phyloP scores from a whole-genome alignment of 2,329 filamentous ascomycete genomes.

The Dothistroma pini region DNA sequence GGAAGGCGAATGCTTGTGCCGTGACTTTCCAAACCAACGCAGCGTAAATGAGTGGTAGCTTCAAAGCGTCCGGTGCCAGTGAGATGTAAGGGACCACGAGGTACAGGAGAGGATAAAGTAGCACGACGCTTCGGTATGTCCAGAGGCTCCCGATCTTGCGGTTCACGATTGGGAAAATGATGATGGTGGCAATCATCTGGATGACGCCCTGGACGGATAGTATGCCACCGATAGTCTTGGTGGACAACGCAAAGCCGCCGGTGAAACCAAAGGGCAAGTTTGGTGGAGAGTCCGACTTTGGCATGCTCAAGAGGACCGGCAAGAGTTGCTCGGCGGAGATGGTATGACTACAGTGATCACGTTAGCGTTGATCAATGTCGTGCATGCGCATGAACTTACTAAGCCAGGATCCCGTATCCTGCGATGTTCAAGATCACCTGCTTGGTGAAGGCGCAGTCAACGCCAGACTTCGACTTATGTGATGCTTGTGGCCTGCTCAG shows the following conservation, averaged over 20 bases:
- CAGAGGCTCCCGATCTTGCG: conserved; percentile 71
- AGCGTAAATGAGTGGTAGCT: conserved; percentile 70
- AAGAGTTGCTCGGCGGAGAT: conserved; percentile 95
- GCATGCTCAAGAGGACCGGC: conserved; percentile 82
- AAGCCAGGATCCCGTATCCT: conserved; percentile 87
- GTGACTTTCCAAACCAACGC: conserved; percentile 90
- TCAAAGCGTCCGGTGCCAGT: conserved; percentile 67
- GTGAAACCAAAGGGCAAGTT: conserved; percentile 82
- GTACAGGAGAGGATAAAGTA: conserved; percentile 85
- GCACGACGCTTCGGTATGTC: conserved; percentile 75
- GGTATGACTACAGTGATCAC: conserved; percentile 64
- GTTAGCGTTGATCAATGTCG: conserved; percentile 6
- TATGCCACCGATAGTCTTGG: conserved; percentile 81
- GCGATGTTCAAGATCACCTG: conserved; percentile 84
- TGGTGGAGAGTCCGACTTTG: conserved; percentile 48
- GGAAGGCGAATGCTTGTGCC: conserved; percentile 86
- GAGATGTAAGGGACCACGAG: conserved; percentile 84
- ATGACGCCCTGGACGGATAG: conserved; percentile 85
- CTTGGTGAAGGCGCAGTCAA: conserved; percentile 68
- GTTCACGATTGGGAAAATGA: conserved; percentile 77
- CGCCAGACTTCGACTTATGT: conserved; percentile 30
- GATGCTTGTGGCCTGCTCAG: conserved; percentile 31
- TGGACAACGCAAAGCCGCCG: conserved; percentile 78
- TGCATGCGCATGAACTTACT: conserved; percentile 59
- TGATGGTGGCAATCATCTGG: conserved; percentile 79